Base-by-base conservation (phyloP, 2,329 filamentous ascomycete genomes). In the Curvularia spicifera region DNA sequence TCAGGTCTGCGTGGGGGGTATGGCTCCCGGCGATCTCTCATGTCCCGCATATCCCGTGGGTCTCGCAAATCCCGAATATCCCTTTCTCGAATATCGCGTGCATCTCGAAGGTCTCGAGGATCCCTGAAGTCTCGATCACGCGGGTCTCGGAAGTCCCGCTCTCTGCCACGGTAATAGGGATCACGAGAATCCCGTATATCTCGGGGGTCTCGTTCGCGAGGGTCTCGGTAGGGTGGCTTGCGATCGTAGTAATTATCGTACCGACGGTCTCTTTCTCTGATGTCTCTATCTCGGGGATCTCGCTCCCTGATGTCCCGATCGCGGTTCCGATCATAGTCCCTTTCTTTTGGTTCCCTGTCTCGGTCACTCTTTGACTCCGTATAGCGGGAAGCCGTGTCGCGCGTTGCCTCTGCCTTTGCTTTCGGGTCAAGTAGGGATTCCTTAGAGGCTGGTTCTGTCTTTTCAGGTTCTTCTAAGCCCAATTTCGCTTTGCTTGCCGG, bases 401-500 rank as follows among this genome's bases (percentile, higher is more conserved):
- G 69, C 22, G 70, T 74, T 35, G 76, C 68, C 15, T 76, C 68
- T 39, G 78, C 71, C 49, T 71, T 76, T 70, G 78, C 60, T 71
- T 81, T 72, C 8, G 68, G 67, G 40, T 72, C 73, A 18, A 69
- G 78, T 70, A 67, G 51, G 75, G 82, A 67, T 73, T 80, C 81
- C 57, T 69, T 72, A 6, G 67, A 43, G 9, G 62, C 45, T 2
- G 63, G 50, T 76, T 79, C 67, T 75, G 78, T 51, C 33, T 64
- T 69, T 42, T 71, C 65, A 8, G 68, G 61, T 44, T 72, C 60
- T 13, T 79, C 78, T 51, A 85, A 66, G 58, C 83, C 83, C 40
- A 80, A 71, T 42, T 84, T 82, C 28, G 80, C 77, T 61, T 83
- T 83, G 46, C 80, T 79, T 56, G 82, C 80, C 60, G 84, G 80